Base-by-base conservation (phyloP, 495 filamentous ascomycete genomes). In the Penicillium flavigenum region DNA sequence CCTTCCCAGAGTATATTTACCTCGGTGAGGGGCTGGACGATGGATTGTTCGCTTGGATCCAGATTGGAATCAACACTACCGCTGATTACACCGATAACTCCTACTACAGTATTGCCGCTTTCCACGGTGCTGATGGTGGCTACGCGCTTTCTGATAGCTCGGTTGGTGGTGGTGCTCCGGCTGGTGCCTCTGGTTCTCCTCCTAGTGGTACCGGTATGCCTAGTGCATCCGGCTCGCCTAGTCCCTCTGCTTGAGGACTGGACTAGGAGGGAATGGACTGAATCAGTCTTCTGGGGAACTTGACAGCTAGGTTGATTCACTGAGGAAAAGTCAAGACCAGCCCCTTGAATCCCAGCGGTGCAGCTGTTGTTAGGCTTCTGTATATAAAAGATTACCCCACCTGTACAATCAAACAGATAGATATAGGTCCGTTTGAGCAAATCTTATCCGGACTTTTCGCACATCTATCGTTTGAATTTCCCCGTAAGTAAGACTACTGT, bases 11-110 rank as follows among this genome's bases (percentile, higher is more conserved):
- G 58, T 74, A 71, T 26, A 64, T 80, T 24, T 75, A 78, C 51
- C 79, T 85, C 8, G 77, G 81, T 19, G 67, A 76, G 16, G 63
- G 62, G 9, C 59, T 84, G 1, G 56, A 64, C 3, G 75, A 83
- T 53, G 81, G 82, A 11, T 61, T 84, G 7, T 80, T 83, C 51
- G 79, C 79, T 16, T 83, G 78, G 77, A 82, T 82, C 49, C 77
- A 81, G 67, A 75, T 84, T n/a, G 82, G 79, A 36, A 72, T 86
- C 61, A 82, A 85, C 56, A 69, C 75, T 1, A 79, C 75, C 9
- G 70, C 69, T 2, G 74, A 80, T 55, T 76, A 77, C 54, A 73
- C 73, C 3, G 62, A 72, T 52, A 67, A 71, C 59, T 64, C 60
- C 14, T 73, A 73, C 56, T 76, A 77, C 43, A 66, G 71, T 66